Percentiles rank a stretch among this genome's conserved stretches.
phyloP scores from a whole-genome alignment of 805 yeast species.

The Candida morakotiae region DNA sequence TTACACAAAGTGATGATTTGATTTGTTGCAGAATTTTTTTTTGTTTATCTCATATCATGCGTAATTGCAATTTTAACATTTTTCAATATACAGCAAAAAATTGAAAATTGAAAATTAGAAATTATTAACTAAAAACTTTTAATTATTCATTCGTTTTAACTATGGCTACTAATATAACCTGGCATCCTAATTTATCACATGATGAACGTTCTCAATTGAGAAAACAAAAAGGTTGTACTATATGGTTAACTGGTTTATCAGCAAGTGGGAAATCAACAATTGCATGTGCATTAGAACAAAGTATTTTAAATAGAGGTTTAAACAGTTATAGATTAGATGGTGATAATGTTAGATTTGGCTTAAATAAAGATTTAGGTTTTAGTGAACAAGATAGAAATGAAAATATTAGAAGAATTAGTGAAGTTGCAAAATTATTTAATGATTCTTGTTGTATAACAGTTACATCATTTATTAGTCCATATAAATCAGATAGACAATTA shows the following conservation, averaged over 20 bases:
- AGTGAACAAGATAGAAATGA: conserved; percentile 89
- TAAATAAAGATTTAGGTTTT: conserved; percentile 93
- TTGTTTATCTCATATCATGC: conserved; percentile 3
- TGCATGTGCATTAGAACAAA: conserved; percentile 90
- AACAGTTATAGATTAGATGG: conserved; percentile 89
- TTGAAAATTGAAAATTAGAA: not conserved
- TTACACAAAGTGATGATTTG: too few species aligned
- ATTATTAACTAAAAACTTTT: not conserved
- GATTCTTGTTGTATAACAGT: conserved; percentile 86
- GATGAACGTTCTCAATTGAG: conserved; percentile 70
- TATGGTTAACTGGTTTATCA: conserved; percentile 94
- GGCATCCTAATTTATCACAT: conserved; percentile 89
- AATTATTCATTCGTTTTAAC: conserved; percentile 9
- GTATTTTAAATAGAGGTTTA: conserved; percentile 62
- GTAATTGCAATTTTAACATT: not conserved
- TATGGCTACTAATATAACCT: conserved; percentile 95
- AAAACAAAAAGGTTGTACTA: conserved; percentile 81
- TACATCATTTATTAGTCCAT: conserved; percentile 92
- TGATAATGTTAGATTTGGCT: conserved; percentile 90
- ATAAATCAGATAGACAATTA: conserved; percentile 73
- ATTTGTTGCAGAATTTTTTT: too few species aligned
- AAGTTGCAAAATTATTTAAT: conserved; percentile 90
- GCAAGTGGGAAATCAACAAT: conserved; percentile 95
- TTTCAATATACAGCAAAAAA: conserved; percentile 2
- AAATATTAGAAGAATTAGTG: conserved; percentile 91